A percentile compares a stretch with the other conserved stretches of the same genome.
These are phyloP conservation scores for Corymbia maculata DNA, from an alignment of 345 rosid genomes.

Conservation along the genomic window DNA sequence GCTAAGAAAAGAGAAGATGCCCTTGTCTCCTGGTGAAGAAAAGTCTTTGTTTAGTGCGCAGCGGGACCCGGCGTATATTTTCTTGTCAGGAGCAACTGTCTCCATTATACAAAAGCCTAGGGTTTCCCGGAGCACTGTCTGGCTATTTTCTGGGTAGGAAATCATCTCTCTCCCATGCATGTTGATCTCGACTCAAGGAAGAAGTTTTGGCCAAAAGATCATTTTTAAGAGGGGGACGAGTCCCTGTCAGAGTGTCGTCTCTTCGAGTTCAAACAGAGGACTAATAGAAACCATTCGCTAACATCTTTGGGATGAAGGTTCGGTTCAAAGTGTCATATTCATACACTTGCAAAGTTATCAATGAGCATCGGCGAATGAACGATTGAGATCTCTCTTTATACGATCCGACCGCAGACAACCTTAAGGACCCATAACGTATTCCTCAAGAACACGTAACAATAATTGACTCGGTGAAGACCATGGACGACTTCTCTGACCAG, in stretches of 20 bases:
- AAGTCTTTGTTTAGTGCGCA: no score
- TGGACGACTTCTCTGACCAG: background rate
- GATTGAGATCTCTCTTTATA: background rate
- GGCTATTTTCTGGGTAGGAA: background rate
- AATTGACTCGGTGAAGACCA: background rate
- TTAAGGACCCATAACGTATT: background rate
- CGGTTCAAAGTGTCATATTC: background rate
- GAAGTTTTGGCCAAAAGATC: background rate
- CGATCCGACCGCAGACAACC: background rate
- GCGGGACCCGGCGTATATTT: no score
- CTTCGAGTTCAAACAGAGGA: background rate
- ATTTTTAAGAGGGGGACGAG: background rate
- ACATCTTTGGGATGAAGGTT: background rate
- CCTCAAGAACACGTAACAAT: background rate
- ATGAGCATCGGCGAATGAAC: background rate
- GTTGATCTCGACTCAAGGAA: background rate
- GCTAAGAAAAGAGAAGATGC: no score
- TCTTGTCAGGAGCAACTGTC: no score
- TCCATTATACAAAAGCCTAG: no score
- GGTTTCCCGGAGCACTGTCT: no score
- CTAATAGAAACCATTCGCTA: background rate
- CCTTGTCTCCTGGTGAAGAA: no score
- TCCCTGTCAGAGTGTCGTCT: background rate
- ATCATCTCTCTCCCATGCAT: background rate
- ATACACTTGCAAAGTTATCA: background rate